Evolutionary conservation across 1,284 basidiomycete species (phyloP).

Genomic region (Malassezia brasiliensis): DNA sequence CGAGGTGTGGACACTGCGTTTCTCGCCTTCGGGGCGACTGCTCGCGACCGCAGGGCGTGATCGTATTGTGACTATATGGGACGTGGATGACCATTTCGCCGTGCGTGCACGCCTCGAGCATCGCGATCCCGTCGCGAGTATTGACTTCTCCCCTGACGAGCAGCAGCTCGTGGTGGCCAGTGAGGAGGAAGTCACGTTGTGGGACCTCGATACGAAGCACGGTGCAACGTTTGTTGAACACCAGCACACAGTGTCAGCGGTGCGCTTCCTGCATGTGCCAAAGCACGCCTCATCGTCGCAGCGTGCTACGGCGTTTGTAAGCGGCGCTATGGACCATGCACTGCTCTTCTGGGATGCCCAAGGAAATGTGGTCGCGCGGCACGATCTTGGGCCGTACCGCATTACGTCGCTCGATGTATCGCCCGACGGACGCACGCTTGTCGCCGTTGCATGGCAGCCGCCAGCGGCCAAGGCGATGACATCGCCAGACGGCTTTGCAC

Average conservation of each 20-base stretch:
- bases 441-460: slow-evolving; percentile 55
- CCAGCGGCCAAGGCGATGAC: not conserved
- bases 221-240: slow-evolving; percentile 56
- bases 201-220: slow-evolving; percentile 15
- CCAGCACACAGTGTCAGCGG: slow-evolving; percentile 70
- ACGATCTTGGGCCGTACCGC: slow-evolving; percentile 68
- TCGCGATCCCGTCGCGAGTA: slow-evolving; percentile 40
- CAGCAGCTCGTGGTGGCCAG: slow-evolving; percentile 25
- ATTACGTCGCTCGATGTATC: slow-evolving; percentile 78
- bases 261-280: slow-evolving; percentile 65
- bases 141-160: slow-evolving; percentile 53
- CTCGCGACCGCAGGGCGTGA: slow-evolving; percentile 84
- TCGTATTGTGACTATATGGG: slow-evolving; percentile 77
- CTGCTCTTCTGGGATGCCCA: slow-evolving; percentile 66
- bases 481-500: not conserved
- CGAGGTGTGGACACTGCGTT: slow-evolving; percentile 90
- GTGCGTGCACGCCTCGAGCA: slow-evolving; percentile 6
- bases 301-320: slow-evolving; percentile 63
- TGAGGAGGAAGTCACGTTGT: slow-evolving; percentile 30
- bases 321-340: slow-evolving; percentile 75
- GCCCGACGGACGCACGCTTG: slow-evolving; percentile 69
- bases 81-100: slow-evolving; percentile 1
- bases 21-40: slow-evolving; percentile 77
- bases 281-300: not conserved
- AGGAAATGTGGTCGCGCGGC: slow-evolving; percentile 62